Evolutionary conservation across 164 flowering plant genomes (phyloP), one percentile per base, ranked within the genome.

Genomic region (Malania oleifera): DNA sequence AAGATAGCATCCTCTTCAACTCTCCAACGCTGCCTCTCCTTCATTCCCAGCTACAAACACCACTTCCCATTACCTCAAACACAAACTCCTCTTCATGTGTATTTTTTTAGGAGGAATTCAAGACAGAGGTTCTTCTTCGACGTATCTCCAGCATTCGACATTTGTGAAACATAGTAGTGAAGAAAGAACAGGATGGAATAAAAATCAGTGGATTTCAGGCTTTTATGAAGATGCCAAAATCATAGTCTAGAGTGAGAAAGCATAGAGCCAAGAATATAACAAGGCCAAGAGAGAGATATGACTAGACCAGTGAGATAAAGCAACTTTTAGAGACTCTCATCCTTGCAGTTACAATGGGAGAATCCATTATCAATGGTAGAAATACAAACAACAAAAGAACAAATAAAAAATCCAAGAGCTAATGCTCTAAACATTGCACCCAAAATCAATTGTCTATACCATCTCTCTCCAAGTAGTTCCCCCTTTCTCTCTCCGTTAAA

Each of bases 1-100:
- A 90, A 60, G 22, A 90, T 54, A 23, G 89, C 81, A 47, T 90
- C 97, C 70, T 90, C 97, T 61, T 90, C 95, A 80, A 82, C 65
- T 60, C 77, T 77, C 97, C 92, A 85, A 19, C 90, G 80, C 63
- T 87, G 97, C 71, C 95, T 77, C 73, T 87, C 97, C 84, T 84
- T 90, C 95, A 90, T 90, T 71, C 81, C 87, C 79, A 59, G 35
- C 59, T 50, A 62, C 70, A 67, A 57, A 51, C 55, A 26, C 46
- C 66, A 58, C 65, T 53, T 44, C 61, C 82, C 84, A 80, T 83
- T 52, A 68, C 65, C 70, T 57, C 40, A 25, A 48, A 56, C 63
- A 31, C 24, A 17, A 60, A 62, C 57, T 70, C 83, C 59, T 82
- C 87, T 80, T 82, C 70, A 71, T 72, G 71, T 63, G 72, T 59